A percentile compares a stretch with the other conserved stretches of the same genome.
These are phyloP conservation scores for Ogataea methylovora DNA, from an alignment of 805 yeast genomes.

Conservation along the genomic window DNA sequence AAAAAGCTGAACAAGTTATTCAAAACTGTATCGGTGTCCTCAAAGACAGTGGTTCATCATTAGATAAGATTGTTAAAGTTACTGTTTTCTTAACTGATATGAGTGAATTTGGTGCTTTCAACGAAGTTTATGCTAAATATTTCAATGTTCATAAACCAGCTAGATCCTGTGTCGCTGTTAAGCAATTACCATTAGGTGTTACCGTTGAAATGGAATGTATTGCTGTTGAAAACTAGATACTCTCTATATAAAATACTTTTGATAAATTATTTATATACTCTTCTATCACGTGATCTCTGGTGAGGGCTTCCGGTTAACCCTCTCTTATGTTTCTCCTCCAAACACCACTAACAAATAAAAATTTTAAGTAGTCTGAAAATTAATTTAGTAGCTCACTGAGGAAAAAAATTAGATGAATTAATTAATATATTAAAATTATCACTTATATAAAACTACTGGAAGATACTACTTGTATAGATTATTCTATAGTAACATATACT, in stretches of 20 bases:
- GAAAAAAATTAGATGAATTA: too few relatives aligned
- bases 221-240: constrained; percentile 55
- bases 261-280: too few relatives aligned
- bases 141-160: constrained; percentile 84
- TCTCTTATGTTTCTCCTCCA: too few relatives aligned
- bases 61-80: constrained; percentile 80
- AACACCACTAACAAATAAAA: too few relatives aligned
- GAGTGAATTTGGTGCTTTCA: constrained; percentile 76
- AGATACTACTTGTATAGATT: too few relatives aligned
- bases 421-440: too few relatives aligned
- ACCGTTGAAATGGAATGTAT: constrained; percentile 87
- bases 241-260: not conserved
- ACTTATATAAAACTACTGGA: too few relatives aligned
- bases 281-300: too few relatives aligned
- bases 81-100: constrained; percentile 90
- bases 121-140: constrained; percentile 74
- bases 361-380: too few relatives aligned
- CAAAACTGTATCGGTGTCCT: constrained; percentile 65
- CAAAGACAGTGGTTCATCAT: constrained; percentile 77
- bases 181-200: constrained; percentile 80
- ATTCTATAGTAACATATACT: too few relatives aligned
- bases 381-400: too few relatives aligned
- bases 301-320: too few relatives aligned
- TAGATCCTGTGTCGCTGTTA: constrained; percentile 96
- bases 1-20: constrained; percentile 69